Conservation (phyloP, 768 basidiomycete genomes). For the Mycena alexandri region DNA sequence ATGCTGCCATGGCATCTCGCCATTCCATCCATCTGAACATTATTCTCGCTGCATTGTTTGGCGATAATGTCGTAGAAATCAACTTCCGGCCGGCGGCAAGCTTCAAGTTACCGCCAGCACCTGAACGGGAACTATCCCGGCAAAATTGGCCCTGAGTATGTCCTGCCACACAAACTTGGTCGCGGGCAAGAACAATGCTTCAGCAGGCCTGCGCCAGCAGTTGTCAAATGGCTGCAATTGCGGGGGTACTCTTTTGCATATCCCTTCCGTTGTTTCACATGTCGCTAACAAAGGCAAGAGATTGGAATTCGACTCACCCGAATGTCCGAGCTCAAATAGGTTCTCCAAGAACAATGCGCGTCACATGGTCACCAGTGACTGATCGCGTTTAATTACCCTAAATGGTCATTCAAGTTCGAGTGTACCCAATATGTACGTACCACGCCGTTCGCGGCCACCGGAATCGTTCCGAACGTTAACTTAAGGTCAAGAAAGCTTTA, state of each 20-base stretch:
- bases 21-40: slow-evolving; percentile 10
- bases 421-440: not conserved
- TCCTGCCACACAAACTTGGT: not conserved
- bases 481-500: too few relatives aligned
- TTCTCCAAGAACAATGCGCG: too few relatives aligned
- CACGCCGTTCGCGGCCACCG: too few relatives aligned
- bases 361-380: slow-evolving; percentile 17
- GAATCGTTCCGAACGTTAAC: too few relatives aligned
- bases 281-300: too few relatives aligned
- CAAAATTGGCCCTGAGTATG: not conserved
- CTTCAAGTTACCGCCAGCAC: slow-evolving; percentile 23
- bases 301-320: too few relatives aligned
- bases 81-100: slow-evolving; percentile 21
- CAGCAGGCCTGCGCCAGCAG: too few relatives aligned
- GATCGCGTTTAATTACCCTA: slow-evolving; percentile 8
- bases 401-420: slow-evolving; percentile 7
- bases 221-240: too few relatives aligned
- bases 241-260: too few relatives aligned
- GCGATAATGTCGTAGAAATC: slow-evolving; percentile 30
- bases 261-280: too few relatives aligned
- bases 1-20: slow-evolving; percentile 26
- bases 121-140: not conserved
- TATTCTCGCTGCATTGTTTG: not conserved
- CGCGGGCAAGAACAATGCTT: too few relatives aligned
- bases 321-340: too few relatives aligned